These are phyloP conservation scores for Hygrophoropsis aurantiaca DNA, from an alignment of 768 basidiomycete species.

Conservation along the genomic window DNA sequence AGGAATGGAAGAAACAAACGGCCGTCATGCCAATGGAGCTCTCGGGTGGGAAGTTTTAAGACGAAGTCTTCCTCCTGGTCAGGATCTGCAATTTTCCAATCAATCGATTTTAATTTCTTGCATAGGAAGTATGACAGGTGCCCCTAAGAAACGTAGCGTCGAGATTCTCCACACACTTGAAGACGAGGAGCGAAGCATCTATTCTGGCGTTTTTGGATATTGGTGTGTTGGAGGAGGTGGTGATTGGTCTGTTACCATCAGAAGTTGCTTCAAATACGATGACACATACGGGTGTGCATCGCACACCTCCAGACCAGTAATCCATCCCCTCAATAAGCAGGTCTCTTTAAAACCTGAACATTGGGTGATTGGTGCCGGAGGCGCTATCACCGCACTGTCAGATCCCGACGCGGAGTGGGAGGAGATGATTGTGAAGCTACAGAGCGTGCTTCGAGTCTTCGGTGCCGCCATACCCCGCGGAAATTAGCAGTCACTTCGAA, in stretches of 20 bases:
- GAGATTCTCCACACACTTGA: constrained; percentile 86
- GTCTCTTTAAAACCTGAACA: constrained; percentile 39
- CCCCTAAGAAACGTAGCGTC: constrained; percentile 91
- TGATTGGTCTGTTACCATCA: constrained; percentile 93
- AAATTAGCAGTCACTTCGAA: constrained; percentile 15
- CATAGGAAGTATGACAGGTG: constrained; percentile 94
- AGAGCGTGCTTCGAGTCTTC: constrained; percentile 72
- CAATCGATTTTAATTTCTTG: constrained; percentile 1
- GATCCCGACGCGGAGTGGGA: constrained; percentile 89
- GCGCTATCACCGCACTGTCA: constrained; percentile 93
- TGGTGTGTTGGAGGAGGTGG: constrained; percentile 86
- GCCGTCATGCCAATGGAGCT: constrained; percentile 34
- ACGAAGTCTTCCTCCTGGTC: constrained; percentile 84
- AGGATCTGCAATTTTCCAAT: constrained; percentile 10
- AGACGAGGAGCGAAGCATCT: constrained; percentile 67
- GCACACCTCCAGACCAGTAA: constrained; percentile 7
- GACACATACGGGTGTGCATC: constrained; percentile 21
- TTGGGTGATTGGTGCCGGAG: constrained; percentile 89
- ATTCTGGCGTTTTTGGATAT: constrained; percentile 93
- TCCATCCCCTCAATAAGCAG: background rate
- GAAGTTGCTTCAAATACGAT: constrained; percentile 83
- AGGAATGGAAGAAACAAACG: constrained; percentile 36
- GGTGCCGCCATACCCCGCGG: constrained; percentile 31
- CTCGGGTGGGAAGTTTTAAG: constrained; percentile 79
- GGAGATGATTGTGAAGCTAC: constrained; percentile 86